Conservation (phyloP, 2,329 filamentous ascomycete genomes). For the Tolypocladium ophioglossoides region DNA sequence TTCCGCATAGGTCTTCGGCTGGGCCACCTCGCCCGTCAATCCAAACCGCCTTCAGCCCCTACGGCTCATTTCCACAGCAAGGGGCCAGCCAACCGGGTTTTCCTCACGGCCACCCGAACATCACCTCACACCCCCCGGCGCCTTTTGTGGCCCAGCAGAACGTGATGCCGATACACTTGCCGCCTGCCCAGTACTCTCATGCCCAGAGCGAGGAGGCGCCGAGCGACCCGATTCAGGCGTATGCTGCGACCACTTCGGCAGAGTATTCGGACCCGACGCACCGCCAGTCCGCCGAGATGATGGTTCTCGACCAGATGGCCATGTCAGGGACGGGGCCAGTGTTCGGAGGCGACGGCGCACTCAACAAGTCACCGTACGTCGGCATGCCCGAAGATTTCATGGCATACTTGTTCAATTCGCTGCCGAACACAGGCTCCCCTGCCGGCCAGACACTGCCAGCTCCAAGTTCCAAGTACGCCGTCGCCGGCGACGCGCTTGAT, state of each 20-base stretch:
- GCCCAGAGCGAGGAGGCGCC: constrained; percentile 13
- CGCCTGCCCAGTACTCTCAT: constrained; percentile 44
- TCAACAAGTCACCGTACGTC: constrained; percentile 73
- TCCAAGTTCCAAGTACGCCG: constrained; percentile 35
- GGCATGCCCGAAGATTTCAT: constrained; percentile 82
- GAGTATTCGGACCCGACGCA: constrained; percentile 37
- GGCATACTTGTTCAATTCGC: constrained; percentile 65
- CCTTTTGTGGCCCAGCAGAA: constrained; percentile 48
- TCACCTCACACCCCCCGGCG: constrained; percentile 32
- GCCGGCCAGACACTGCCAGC: constrained; percentile 35
- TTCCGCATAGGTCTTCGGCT: constrained; percentile 11
- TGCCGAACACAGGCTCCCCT: constrained; percentile 13
- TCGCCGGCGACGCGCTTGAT: background rate
- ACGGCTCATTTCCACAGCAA: constrained; percentile 40
- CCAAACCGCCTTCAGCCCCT: constrained; percentile 36
- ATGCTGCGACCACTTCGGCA: constrained; percentile 23
- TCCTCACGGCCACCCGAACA: constrained; percentile 28
- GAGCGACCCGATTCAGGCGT: constrained; percentile 25
- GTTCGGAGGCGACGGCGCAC: constrained; percentile 70
- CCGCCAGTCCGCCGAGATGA: constrained; percentile 40
- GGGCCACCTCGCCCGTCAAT: constrained; percentile 31
- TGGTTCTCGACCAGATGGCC: constrained; percentile 51
- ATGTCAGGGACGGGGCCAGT: constrained; percentile 67
- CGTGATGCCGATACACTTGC: constrained; percentile 52
- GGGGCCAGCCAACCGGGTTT: constrained; percentile 37